Evolutionary conservation across 2,329 filamentous ascomycete species (phyloP).

Genomic region (Myrmaecium sp.): DNA sequence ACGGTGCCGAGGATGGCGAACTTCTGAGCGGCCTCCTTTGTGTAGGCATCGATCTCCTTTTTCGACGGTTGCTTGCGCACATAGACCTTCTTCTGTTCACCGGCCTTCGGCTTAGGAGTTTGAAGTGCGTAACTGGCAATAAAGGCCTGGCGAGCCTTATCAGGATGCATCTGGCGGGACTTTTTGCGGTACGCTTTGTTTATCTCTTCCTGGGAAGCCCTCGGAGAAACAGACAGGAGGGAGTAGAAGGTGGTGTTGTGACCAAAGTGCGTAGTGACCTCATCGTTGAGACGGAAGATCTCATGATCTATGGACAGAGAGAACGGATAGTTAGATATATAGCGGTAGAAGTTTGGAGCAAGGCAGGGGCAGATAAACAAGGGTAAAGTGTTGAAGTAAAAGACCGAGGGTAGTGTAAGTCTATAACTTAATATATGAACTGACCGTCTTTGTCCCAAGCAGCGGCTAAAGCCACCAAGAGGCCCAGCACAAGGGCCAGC

Average conservation of each 20-base stretch:
- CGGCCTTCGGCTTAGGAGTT: conserved; percentile 33
- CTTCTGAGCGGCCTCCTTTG: conserved; percentile 67
- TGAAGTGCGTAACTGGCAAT: conserved; percentile 44
- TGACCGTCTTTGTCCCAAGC: conserved; percentile 80
- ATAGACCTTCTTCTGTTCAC: conserved; percentile 35
- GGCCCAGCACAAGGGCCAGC: conserved; percentile 50
- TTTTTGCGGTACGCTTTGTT: conserved; percentile 88
- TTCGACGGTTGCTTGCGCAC: conserved; percentile 56
- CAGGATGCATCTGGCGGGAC: conserved; percentile 69
- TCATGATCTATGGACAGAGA: conserved; percentile 79
- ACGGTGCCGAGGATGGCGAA: conserved; percentile 76
- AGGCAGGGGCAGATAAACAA: too few species aligned
- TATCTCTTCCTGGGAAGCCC: conserved; percentile 71
- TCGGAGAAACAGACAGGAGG: conserved; percentile 60
- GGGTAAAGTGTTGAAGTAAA: conserved; percentile 4
- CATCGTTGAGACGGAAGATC: conserved; percentile 89
- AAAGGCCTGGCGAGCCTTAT: conserved; percentile 84
- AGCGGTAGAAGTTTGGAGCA: neutral
- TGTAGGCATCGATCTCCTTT: conserved; percentile 57
- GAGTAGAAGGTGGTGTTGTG: conserved; percentile 78
- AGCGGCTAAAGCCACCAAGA: conserved; percentile 47
- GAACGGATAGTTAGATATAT: too few species aligned
- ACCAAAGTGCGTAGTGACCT: conserved; percentile 62
- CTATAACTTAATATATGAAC: too few species aligned
- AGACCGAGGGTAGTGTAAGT: neutral